A percentile compares a stretch with the other conserved stretches of the same genome.
Evolutionary conservation across 139 green algal genomes (phyloP).

Genomic region (Volvox reticuliferus): DNA sequence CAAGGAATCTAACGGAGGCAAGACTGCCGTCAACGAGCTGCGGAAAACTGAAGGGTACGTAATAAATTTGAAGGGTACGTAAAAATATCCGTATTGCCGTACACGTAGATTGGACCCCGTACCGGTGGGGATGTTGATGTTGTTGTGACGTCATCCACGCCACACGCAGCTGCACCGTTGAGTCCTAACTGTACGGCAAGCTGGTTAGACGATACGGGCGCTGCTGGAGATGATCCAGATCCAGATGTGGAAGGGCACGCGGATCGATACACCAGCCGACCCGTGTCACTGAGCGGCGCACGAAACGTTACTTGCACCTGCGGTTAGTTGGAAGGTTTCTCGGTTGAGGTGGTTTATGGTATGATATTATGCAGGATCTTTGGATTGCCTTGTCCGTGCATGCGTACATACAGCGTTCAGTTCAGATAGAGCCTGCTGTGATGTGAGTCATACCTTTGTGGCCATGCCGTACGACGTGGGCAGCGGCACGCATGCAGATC

Average conservation of each 20-base stretch:
- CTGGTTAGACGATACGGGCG: neutral
- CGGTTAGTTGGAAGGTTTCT: neutral
- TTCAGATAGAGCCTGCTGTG: too few relatives aligned
- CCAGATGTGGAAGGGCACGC: neutral
- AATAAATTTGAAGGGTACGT: too few relatives aligned
- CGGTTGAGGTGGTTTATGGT: too few relatives aligned
- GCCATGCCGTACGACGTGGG: neutral
- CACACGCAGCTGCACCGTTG: neutral
- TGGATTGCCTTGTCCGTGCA: too few relatives aligned
- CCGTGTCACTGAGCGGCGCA: neutral
- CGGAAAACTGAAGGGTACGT: too few relatives aligned
- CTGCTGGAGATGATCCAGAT: neutral
- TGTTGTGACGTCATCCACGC: neutral
- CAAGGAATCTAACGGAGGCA: too few relatives aligned
- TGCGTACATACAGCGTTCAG: too few relatives aligned
- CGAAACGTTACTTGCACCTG: neutral
- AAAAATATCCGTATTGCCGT: too few relatives aligned
- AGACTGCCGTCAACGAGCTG: too few relatives aligned
- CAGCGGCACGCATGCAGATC: neutral
- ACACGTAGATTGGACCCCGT: neutral
- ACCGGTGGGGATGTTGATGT: neutral
- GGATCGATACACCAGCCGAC: neutral
- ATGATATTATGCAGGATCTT: too few relatives aligned
- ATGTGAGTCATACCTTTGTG: neutral
- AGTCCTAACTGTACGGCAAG: constrained; percentile 4